These are phyloP conservation scores for Apiospora kogelbergensis DNA, from an alignment of 2,329 filamentous ascomycete species.

Conservation along the genomic window DNA sequence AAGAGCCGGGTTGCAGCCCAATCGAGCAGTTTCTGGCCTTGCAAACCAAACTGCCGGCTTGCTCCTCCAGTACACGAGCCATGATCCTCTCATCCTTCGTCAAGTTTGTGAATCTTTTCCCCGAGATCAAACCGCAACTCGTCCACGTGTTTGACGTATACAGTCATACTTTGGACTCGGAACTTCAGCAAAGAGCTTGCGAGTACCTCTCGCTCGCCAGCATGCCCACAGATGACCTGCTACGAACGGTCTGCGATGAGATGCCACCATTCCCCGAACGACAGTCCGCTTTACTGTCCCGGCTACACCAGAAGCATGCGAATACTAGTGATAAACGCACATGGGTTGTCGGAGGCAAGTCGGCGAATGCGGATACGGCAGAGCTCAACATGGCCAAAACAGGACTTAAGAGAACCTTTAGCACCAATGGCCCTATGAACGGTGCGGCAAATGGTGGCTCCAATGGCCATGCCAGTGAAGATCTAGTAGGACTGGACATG, in stretches of 20 bases:
- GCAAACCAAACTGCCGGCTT: conserved; percentile 84
- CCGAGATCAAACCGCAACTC: conserved; percentile 95
- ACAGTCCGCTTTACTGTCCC: conserved; percentile 85
- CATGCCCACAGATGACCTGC: conserved; percentile 83
- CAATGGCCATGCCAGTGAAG: conserved; percentile 55
- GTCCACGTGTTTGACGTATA: conserved; percentile 88
- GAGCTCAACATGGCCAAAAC: conserved; percentile 81
- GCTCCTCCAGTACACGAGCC: conserved; percentile 84
- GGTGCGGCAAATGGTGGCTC: conserved; percentile 45
- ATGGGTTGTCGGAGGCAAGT: conserved; percentile 97
- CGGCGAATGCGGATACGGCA: conserved; percentile 78
- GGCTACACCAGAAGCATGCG: conserved; percentile 91
- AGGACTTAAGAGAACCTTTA: conserved; percentile 85
- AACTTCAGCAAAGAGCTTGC: conserved; percentile 93
- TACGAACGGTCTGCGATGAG: conserved; percentile 93
- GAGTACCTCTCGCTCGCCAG: conserved; percentile 88
- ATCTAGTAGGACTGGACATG: conserved; percentile 83
- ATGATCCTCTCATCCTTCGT: conserved; percentile 95
- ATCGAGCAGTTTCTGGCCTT: conserved; percentile 96
- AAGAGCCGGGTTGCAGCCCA: conserved; percentile 87
- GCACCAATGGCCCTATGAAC: conserved; percentile 51
- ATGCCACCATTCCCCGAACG: conserved; percentile 98
- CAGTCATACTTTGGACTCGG: conserved; percentile 91
- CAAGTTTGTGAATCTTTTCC: conserved; percentile 98
- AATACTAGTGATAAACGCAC: conserved; percentile 93